Evolutionary conservation across 257 asterid species (phyloP).

Genomic region (Mentha longifolia): DNA sequence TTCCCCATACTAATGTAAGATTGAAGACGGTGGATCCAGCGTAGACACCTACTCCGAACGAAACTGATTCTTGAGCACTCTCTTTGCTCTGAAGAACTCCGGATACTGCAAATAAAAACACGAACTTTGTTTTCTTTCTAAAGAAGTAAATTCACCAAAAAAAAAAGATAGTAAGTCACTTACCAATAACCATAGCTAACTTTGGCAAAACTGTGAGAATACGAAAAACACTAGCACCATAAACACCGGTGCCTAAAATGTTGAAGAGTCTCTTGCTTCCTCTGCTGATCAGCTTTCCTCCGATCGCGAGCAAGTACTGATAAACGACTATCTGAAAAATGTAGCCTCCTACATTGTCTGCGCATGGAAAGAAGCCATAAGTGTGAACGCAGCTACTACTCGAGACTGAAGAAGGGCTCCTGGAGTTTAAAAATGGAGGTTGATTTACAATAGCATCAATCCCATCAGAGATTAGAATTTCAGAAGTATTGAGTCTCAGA

Average conservation of each 20-base stretch:
- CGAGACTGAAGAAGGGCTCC: neutral
- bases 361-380: conserved; percentile 56
- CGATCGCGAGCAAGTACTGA: conserved; percentile 44
- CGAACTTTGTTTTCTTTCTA: neutral
- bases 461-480: conserved; percentile 40
- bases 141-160: neutral
- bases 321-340: conserved; percentile 45
- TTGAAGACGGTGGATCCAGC: conserved; percentile 49
- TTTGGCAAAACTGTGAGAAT: conserved; percentile 47
- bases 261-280: conserved; percentile 48
- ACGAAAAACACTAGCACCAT: conserved; percentile 47
- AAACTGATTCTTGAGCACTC: conserved; percentile 39
- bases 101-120: conserved; percentile 38
- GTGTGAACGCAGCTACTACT: conserved; percentile 35
- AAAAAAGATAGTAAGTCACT: neutral
- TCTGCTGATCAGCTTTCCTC: conserved; percentile 38
- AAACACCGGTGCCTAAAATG: conserved; percentile 47
- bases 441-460: conserved; percentile 27
- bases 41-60: conserved; percentile 42
- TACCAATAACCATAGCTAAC: conserved; percentile 49
- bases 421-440: neutral
- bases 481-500: conserved; percentile 33
- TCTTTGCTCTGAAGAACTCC: conserved; percentile 45
- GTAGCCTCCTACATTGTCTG: conserved; percentile 50
- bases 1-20: conserved; percentile 49